Percentiles rank a stretch among this genome's conserved stretches.
phyloP scores from a whole-genome alignment of 495 filamentous ascomycete species.

The Apiosordaria backusii region DNA sequence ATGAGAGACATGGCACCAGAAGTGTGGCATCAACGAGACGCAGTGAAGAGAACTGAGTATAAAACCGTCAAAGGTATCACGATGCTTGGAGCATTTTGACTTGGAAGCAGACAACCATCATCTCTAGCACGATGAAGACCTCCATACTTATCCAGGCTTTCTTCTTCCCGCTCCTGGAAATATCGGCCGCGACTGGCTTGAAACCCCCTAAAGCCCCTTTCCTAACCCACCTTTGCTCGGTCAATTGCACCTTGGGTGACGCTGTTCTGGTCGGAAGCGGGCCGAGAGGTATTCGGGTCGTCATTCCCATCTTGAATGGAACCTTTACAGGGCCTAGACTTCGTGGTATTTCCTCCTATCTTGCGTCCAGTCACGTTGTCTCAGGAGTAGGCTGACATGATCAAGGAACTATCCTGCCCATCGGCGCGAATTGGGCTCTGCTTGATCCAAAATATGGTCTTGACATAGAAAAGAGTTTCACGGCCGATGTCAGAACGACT shows the following conservation, averaged over 20 bases:
- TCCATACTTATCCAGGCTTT: not conserved
- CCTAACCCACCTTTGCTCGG: slow-evolving; percentile 18
- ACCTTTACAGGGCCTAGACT: slow-evolving; percentile 23
- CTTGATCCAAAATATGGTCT: slow-evolving; percentile 10
- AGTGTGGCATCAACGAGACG: not conserved
- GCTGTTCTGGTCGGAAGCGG: slow-evolving; percentile 8
- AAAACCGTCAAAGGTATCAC: not conserved
- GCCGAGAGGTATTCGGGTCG: slow-evolving; percentile 13
- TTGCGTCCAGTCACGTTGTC: not conserved
- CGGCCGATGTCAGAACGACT: slow-evolving; percentile 19
- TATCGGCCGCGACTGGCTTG: not conserved
- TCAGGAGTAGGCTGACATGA: not conserved
- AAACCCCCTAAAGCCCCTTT: slow-evolving; percentile 16
- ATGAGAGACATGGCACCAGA: not conserved
- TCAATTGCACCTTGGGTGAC: slow-evolving; percentile 24
- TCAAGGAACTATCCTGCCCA: slow-evolving; percentile 20
- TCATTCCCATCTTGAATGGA: slow-evolving; percentile 18
- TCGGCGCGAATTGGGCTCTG: slow-evolving; percentile 24
- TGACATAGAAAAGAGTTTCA: slow-evolving; percentile 13
- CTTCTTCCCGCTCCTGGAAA: not conserved
- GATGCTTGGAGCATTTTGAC: not conserved
- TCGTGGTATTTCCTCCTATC: slow-evolving; percentile 13
- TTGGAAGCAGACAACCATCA: not conserved
- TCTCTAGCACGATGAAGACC: not conserved
- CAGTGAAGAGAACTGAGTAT: not conserved